phyloP scores from a whole-genome alignment of 805 yeast species.

The Teunomyces barrocoloradensis region DNA sequence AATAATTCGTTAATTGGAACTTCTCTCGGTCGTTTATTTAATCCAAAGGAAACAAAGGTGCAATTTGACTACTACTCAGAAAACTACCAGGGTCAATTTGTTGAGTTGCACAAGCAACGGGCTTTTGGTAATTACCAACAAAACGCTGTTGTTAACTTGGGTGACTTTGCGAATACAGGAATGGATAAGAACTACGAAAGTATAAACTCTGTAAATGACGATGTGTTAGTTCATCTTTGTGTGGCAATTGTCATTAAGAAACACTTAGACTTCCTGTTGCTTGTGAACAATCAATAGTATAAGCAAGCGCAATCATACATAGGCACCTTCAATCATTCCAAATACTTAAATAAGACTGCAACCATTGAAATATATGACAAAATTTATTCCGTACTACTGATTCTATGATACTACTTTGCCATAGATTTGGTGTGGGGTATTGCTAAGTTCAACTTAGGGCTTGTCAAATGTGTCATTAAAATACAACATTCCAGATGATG shows the following conservation, averaged over 20 bases:
- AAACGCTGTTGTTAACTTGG: neutral
- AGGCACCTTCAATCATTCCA: too few species aligned
- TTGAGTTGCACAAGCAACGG: neutral
- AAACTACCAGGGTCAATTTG: neutral
- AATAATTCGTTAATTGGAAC: neutral
- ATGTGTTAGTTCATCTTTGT: conserved; percentile 6
- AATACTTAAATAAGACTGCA: too few species aligned
- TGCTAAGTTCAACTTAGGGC: too few species aligned
- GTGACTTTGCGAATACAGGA: neutral
- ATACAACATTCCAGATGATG: too few species aligned
- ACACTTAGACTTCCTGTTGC: conserved; percentile 2
- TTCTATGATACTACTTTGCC: too few species aligned
- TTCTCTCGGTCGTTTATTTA: neutral
- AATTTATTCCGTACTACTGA: too few species aligned
- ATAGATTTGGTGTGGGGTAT: too few species aligned
- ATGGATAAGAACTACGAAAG: neutral
- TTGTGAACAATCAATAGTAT: too few species aligned
- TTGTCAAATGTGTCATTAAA: too few species aligned
- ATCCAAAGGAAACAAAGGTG: neutral
- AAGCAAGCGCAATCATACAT: too few species aligned
- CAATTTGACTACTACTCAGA: neutral
- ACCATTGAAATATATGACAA: too few species aligned
- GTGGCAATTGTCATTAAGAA: conserved; percentile 8
- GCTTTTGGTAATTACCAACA: conserved; percentile 1
- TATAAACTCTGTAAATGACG: neutral